A percentile compares a stretch with the other conserved stretches of the same genome.
Evolutionary conservation across 768 basidiomycete species (phyloP).

Genomic region (Termitomyces sp.): DNA sequence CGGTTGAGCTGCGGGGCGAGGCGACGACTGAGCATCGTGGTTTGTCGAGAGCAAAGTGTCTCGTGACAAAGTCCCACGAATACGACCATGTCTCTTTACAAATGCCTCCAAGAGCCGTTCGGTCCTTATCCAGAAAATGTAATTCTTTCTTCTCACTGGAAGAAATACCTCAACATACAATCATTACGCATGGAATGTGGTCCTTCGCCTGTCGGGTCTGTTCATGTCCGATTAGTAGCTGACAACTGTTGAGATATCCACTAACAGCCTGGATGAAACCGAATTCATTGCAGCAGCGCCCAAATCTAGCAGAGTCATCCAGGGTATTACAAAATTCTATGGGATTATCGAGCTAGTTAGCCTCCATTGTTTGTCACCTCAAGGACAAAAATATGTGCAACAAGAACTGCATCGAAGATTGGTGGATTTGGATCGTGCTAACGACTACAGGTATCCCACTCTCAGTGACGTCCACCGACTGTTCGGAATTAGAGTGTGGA

Average conservation of each 20-base stretch:
- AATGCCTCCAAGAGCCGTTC: constrained; percentile 21
- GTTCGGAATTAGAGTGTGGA: constrained; percentile 31
- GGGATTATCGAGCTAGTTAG: constrained; percentile 43
- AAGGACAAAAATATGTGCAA: constrained; percentile 36
- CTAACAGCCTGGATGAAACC: constrained; percentile 40
- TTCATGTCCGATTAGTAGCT: background rate
- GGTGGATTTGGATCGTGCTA: constrained; percentile 12
- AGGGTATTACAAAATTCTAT: constrained; percentile 39
- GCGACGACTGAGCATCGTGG: constrained; percentile 36
- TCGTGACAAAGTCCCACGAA: constrained; percentile 8
- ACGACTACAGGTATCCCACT: constrained; percentile 21
- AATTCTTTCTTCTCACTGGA: constrained; percentile 18
- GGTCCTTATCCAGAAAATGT: constrained; percentile 27
- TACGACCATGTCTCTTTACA: constrained; percentile 9
- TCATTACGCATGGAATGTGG: constrained; percentile 15
- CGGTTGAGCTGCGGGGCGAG: constrained; percentile 26
- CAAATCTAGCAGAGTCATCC: constrained; percentile 14
- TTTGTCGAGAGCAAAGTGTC: constrained; percentile 3
- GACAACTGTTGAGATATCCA: background rate
- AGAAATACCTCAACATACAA: constrained; percentile 2
- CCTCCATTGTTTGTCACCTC: constrained; percentile 45
- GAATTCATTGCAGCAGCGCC: constrained; percentile 32
- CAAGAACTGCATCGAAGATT: constrained; percentile 39
- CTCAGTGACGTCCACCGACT: constrained; percentile 20
- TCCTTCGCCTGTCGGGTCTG: constrained; percentile 16